Evolutionary conservation across 129 eudicot genomes (phyloP), one percentile per base, ranked within the genome.

Genomic region (Saposhnikovia divaricata): DNA sequence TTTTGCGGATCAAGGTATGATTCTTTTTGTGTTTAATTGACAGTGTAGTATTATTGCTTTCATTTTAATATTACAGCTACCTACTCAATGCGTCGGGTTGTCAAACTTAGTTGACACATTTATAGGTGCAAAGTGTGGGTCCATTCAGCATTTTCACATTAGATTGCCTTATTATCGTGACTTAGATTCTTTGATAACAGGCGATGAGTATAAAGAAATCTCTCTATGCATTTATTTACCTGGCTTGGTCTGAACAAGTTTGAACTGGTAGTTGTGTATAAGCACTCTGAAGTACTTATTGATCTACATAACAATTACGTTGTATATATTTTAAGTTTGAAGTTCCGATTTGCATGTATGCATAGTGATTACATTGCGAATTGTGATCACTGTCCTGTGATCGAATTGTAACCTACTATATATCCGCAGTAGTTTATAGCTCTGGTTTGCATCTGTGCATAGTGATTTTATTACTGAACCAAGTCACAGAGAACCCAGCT

Each of bases 1-100:
- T 92, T 87, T 61, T 87, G 86, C 90, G 88, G 40, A 83, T 92
- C 61, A 79, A 92, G 78, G 93, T 93, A 37, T 71, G 85, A 31
- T 53, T 40, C 69, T 42, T 75, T 65, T 38, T 43, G 28, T 44
- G 28, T 48, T 40, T 70, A n/a, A 42, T 39, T 16, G 51, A 28
- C 10, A 21, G 9, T 79, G 40, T 65, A 27, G 72, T 65, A 10
- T 65, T 2, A 10, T 27, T 65, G 72, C 72, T 28, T 66, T 66
- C 72, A 66, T 66, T 66, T 66, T 9, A 59, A 55, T 21, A 7
- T n/a, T 59, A n/a, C 28, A 59, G 1, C 34, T 66, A 12, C 9
- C 21, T 6, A 4, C 23, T 31, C 42, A 31, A 4, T 66, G 72
- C 37, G 1, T 59, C 34, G 13, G 14, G 72, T 66, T 66, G 40